Evolutionary conservation across 106 monocot species (phyloP).

Genomic region (Ottelia alismoides): DNA sequence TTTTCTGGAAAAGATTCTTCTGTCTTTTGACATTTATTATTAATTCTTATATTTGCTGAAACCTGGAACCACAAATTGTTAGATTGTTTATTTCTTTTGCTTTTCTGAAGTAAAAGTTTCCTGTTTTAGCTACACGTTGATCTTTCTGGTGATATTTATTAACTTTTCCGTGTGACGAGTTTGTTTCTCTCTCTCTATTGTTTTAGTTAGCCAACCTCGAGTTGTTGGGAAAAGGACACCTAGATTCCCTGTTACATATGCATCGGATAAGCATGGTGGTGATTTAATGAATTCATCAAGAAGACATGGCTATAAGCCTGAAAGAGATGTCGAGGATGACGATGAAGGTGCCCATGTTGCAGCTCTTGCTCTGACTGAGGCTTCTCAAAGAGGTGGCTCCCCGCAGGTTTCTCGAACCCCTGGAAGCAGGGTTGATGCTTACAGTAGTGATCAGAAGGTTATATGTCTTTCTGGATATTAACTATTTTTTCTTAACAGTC

Average conservation of each 20-base stretch:
- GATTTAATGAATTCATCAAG: constrained; percentile 19
- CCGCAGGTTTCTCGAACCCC: constrained; percentile 86
- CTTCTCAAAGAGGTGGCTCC: constrained; percentile 75
- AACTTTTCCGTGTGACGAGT: too few relatives aligned
- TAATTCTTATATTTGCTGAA: too few relatives aligned
- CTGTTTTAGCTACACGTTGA: too few relatives aligned
- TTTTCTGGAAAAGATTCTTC: too few relatives aligned
- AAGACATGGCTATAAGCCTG: constrained; percentile 27
- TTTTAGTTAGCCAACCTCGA: constrained; percentile 65
- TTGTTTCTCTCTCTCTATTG: too few relatives aligned
- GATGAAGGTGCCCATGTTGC: constrained; percentile 94
- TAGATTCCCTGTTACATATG: constrained; percentile 59
- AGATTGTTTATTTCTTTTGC: too few relatives aligned
- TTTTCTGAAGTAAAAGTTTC: too few relatives aligned
- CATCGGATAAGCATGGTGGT: constrained; percentile 31
- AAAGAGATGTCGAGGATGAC: constrained; percentile 28
- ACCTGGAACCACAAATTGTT: too few relatives aligned
- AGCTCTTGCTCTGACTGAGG: constrained; percentile 88
- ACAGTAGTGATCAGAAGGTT: constrained; percentile 58
- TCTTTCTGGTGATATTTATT: too few relatives aligned
- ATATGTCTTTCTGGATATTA: too few relatives aligned
- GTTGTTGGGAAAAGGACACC: constrained; percentile 99
- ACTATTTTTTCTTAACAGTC: too few relatives aligned
- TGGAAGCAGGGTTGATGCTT: constrained; percentile 23
- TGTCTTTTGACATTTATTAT: too few relatives aligned